Percentiles rank a stretch among this genome's conserved stretches.
Conservation (phyloP, 148 eudicot genomes). For the Cornus kousa region DNA sequence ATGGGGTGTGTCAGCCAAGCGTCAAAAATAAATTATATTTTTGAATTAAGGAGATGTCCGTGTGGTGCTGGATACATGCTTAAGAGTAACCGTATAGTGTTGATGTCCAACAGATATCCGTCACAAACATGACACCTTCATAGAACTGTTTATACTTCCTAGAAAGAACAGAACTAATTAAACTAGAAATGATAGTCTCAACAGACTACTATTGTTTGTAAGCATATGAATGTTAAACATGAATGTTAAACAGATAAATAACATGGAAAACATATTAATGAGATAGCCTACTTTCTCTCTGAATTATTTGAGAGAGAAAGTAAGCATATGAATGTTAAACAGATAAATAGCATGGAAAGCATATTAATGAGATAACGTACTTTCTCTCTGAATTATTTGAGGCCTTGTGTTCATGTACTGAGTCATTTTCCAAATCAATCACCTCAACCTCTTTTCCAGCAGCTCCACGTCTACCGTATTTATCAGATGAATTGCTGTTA, state of each 20-base stretch:
- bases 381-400: constrained; percentile 39
- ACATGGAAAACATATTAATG: not conserved
- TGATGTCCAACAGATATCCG: too few relatives aligned
- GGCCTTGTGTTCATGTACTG: constrained; percentile 48
- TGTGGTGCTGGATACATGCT: too few relatives aligned
- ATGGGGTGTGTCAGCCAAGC: too few relatives aligned
- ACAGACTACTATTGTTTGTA: not conserved
- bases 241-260: not conserved
- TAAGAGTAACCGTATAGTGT: too few relatives aligned
- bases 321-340: too few relatives aligned
- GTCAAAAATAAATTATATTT: too few relatives aligned
- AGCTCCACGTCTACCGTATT: constrained; percentile 42
- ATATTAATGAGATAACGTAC: constrained; percentile 36
- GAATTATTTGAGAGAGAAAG: constrained; percentile 23
- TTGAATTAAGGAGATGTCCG: too few relatives aligned
- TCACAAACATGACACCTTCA: too few relatives aligned
- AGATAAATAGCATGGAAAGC: not conserved
- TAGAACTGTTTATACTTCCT: too few relatives aligned
- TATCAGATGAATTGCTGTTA: constrained; percentile 34
- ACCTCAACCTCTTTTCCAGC: constrained; percentile 68
- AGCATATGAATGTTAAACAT: not conserved
- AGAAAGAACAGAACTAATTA: not conserved
- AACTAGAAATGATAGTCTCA: not conserved
- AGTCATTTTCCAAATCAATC: constrained; percentile 83
- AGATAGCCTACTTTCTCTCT: constrained; percentile 49